Evolutionary conservation across 225 moss, liverwort and hornwort species (phyloP).

Genomic region (Climacium dendroides): DNA sequence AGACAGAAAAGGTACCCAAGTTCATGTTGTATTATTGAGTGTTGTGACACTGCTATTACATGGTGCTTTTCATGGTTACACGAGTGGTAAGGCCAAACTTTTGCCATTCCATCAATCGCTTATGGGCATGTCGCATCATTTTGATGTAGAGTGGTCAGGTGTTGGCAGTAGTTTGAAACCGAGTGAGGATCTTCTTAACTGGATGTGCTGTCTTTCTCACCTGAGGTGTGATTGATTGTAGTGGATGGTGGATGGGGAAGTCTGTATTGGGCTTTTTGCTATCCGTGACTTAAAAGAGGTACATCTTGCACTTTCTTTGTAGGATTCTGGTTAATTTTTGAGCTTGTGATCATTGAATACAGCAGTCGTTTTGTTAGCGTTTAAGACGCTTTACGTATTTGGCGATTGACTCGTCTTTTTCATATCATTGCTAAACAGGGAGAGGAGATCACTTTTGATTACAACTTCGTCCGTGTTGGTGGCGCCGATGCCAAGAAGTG

Average conservation of each 20-base stretch:
- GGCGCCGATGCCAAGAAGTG: conserved; percentile 95
- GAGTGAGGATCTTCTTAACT: background rate
- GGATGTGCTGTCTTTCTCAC: background rate
- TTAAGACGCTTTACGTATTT: background rate
- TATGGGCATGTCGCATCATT: background rate
- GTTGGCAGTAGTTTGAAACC: background rate
- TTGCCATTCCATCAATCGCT: background rate
- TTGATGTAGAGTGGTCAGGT: background rate
- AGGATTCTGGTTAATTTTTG: background rate
- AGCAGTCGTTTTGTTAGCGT: background rate
- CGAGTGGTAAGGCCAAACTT: background rate
- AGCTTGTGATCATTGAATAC: background rate
- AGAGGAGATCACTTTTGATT: conserved; percentile 89
- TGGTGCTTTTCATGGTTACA: too few species aligned
- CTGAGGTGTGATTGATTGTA: conserved; percentile 1
- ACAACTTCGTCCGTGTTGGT: conserved; percentile 81
- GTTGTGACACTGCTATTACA: background rate
- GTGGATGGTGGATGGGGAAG: conserved; percentile 97
- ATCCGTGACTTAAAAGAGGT: conserved; percentile 72
- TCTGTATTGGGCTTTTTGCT: conserved; percentile 91
- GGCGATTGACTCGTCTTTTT: background rate
- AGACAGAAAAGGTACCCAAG: conserved; percentile 66
- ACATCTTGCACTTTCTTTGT: background rate
- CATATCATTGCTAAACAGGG: conserved; percentile 27
- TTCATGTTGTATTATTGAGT: background rate